These are phyloP conservation scores for Podaxis carcinomalis DNA, from an alignment of 768 basidiomycete species.

Conservation along the genomic window DNA sequence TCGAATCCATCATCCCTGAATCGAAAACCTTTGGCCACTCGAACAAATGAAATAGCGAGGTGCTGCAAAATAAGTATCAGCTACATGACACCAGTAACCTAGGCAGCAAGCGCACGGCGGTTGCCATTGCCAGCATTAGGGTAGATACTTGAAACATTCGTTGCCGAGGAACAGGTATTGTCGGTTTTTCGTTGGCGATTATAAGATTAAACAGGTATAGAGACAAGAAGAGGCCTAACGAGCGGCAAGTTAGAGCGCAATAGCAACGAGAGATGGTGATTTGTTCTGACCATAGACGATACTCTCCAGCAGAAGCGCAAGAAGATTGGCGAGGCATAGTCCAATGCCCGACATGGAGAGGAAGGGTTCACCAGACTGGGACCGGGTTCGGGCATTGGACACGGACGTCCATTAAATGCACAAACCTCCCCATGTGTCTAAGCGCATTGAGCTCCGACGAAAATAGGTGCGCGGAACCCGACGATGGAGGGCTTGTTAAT, in stretches of 20 bases:
- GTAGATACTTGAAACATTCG: constrained; percentile 1
- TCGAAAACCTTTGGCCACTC: not conserved
- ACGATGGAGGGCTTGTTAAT: too few relatives aligned
- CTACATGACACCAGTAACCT: too few relatives aligned
- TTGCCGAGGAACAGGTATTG: not conserved
- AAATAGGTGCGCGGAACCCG: not conserved
- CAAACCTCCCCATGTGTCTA: not conserved
- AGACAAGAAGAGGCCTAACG: not conserved
- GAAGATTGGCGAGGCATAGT: not conserved
- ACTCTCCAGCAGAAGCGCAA: not conserved
- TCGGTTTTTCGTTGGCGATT: not conserved
- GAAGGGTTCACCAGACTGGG: not conserved
- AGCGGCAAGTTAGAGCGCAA: not conserved
- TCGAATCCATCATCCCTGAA: not conserved
- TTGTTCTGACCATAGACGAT: not conserved
- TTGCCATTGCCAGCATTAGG: not conserved
- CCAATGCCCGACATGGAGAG: constrained; percentile 1
- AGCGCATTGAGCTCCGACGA: not conserved
- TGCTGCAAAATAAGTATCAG: not conserved
- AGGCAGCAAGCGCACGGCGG: not conserved
- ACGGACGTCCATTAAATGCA: not conserved
- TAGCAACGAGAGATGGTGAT: not conserved
- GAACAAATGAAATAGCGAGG: not conserved
- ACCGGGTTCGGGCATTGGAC: not conserved
- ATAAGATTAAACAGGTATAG: not conserved